phyloP scores from a whole-genome alignment of 2,329 filamentous ascomycete species.

The Lasiodiplodia gonubiensis region DNA sequence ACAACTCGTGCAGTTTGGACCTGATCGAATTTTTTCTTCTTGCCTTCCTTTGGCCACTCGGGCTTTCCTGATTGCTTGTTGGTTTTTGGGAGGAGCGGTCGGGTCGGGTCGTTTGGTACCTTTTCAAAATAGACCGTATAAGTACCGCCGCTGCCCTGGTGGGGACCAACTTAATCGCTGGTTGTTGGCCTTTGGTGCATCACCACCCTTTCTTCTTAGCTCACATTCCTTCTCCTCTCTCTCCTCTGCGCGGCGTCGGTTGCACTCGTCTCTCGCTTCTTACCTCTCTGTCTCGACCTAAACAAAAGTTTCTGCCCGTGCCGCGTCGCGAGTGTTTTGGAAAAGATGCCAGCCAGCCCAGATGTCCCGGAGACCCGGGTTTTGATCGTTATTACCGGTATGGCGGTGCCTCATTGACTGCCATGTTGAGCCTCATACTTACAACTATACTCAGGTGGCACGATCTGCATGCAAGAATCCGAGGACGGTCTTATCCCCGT shows the following conservation, averaged over 20 bases:
- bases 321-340: background rate
- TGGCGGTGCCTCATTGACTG: background rate
- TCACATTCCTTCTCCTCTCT: background rate
- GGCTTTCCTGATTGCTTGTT: background rate
- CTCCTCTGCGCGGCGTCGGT: background rate
- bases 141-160: background rate
- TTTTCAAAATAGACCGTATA: background rate
- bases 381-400: conserved; percentile 86
- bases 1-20: conserved; percentile 10
- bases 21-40: conserved; percentile 17
- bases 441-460: conserved; percentile 59
- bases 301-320: background rate
- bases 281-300: background rate
- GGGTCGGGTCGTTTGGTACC: background rate
- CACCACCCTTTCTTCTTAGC: background rate
- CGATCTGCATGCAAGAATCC: conserved; percentile 89
- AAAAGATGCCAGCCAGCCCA: conserved; percentile 7
- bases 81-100: background rate
- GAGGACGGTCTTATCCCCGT: conserved; percentile 80
- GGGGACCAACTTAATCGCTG: background rate
- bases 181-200: background rate
- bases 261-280: background rate
- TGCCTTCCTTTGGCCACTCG: background rate
- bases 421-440: conserved; percentile 1
- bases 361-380: conserved; percentile 74